Evolutionary conservation across 306 rosid species (phyloP), one percentile per base, ranked within the genome.

Genomic region (Boehmeria nivea): DNA sequence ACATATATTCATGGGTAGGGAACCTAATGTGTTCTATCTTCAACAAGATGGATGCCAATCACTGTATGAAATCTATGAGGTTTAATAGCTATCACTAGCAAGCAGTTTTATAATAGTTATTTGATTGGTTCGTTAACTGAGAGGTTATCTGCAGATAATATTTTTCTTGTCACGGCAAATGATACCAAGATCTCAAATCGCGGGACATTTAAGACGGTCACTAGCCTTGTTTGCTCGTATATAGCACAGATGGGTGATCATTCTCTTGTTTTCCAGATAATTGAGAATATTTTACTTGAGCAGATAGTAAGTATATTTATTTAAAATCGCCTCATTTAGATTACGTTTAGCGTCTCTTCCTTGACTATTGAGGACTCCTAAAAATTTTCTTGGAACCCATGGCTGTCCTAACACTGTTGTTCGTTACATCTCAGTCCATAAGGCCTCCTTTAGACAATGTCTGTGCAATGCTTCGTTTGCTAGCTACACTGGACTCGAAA

Each of bases 381-480:
- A 14, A 23, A 52, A 21, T 36, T 27, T 44, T 59, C 57, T 61
- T 59, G 2, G 34, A 55, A 68, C 50, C 42, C 42, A 28, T 53
- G 39, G n/a, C n/a, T n/a, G n/a, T n/a, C n/a, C 66, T 76, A 34
- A 65, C 51, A 45, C 8, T 48, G 43, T 10, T 54, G 24, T 71
- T 64, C 2, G 44, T 64, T 69, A 12, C 73, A n/a, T 47, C 31
- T 27, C 78, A 83, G 91, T 18, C 34, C 24, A 64, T 56, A 60
- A 80, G 66, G 65, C 86, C 80, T 46, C 82, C 83, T n/a, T 34
- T 89, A 50, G 86, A 78, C 63, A 89, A 81, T 52, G 14, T 54
- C 43, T 89, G 85, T 57, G 83, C 93, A 55, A 73, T 89, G 76
- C 81, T 89, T 33, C 81, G 89, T 59, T 63, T 74, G 69, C 78